Percentiles rank a stretch among this genome's conserved stretches.
These are phyloP conservation scores for Brachypodium distachyon DNA, from an alignment of 202 grass and related monocot genomes.

Conservation along the genomic window DNA sequence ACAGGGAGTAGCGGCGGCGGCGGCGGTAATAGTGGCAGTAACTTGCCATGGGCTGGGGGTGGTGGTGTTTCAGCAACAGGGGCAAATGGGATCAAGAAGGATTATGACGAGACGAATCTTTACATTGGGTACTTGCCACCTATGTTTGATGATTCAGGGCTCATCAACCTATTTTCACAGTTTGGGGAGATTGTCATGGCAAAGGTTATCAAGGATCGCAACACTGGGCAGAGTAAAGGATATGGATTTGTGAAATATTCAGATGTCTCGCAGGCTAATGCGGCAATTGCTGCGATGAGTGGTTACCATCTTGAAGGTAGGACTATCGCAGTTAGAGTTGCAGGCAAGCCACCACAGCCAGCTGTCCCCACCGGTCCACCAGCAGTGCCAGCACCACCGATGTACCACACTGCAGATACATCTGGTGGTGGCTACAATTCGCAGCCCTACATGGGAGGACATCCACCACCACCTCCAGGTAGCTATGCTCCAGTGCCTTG, in stretches of 20 bases:
- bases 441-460: constrained; percentile 73
- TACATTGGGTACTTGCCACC: constrained; percentile 89
- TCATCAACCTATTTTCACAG: constrained; percentile 66
- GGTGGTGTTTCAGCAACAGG: constrained; percentile 16
- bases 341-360: constrained; percentile 62
- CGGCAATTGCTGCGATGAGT: constrained; percentile 73
- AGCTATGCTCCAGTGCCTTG: constrained; percentile 80
- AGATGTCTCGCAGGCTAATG: constrained; percentile 81
- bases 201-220: constrained; percentile 92
- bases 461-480: constrained; percentile 53
- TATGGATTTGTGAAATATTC: constrained; percentile 94
- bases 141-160: constrained; percentile 68
- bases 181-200: constrained; percentile 95
- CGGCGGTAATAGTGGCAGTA: constrained; percentile 31
- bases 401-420: constrained; percentile 33
- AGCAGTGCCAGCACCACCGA: neutral
- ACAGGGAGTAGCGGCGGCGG: constrained; percentile 16
- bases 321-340: constrained; percentile 78
- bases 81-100: constrained; percentile 57
- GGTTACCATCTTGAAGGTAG: constrained; percentile 81
- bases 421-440: constrained; percentile 53
- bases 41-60: constrained; percentile 39
- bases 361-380: constrained; percentile 34
- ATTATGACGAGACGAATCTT: constrained; percentile 86
- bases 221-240: constrained; percentile 76